A percentile compares a stretch with the other conserved stretches of the same genome.
phyloP scores from a whole-genome alignment of 306 rosid species.

The Quercus mongolica region DNA sequence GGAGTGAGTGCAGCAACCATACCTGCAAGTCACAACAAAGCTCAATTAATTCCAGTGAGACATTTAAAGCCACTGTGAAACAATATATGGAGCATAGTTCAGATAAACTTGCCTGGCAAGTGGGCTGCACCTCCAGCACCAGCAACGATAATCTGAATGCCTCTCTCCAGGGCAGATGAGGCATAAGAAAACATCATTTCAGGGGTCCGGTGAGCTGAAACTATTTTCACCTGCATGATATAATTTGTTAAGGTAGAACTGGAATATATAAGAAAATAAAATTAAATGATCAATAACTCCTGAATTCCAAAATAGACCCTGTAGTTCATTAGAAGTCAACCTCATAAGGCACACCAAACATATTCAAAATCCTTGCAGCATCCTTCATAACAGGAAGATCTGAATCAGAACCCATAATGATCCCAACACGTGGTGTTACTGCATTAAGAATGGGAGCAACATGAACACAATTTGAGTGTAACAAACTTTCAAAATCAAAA shows the following conservation, averaged over 20 bases:
- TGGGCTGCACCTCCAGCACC: slow-evolving; percentile 99
- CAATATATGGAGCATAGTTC: slow-evolving; percentile 1
- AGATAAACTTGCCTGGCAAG: slow-evolving; percentile 65
- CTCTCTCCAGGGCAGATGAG: slow-evolving; percentile 56
- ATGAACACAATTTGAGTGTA: background rate
- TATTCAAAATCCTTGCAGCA: slow-evolving; percentile 71
- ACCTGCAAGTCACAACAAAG: slow-evolving; percentile 41
- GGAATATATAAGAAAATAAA: background rate
- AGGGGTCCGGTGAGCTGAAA: slow-evolving; percentile 94
- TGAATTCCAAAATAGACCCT: background rate
- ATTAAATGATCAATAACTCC: background rate
- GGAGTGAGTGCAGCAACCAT: slow-evolving; percentile 93
- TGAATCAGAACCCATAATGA: slow-evolving; percentile 95
- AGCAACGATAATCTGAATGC: slow-evolving; percentile 81
- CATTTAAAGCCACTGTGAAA: background rate
- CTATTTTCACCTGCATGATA: slow-evolving; percentile 65
- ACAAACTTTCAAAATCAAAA: background rate
- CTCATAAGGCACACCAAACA: slow-evolving; percentile 78
- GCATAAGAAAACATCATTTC: slow-evolving; percentile 84
- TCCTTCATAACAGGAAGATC: slow-evolving; percentile 91
- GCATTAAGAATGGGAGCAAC: slow-evolving; percentile 22
- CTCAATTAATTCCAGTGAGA: slow-evolving; percentile 14
- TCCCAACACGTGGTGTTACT: slow-evolving; percentile 76
- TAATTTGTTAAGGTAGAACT: background rate
- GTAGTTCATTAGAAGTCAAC: slow-evolving; percentile 22